These are phyloP conservation scores for Podila epigama DNA, from an alignment of 192 early-diverging fungal species.

Conservation along the genomic window DNA sequence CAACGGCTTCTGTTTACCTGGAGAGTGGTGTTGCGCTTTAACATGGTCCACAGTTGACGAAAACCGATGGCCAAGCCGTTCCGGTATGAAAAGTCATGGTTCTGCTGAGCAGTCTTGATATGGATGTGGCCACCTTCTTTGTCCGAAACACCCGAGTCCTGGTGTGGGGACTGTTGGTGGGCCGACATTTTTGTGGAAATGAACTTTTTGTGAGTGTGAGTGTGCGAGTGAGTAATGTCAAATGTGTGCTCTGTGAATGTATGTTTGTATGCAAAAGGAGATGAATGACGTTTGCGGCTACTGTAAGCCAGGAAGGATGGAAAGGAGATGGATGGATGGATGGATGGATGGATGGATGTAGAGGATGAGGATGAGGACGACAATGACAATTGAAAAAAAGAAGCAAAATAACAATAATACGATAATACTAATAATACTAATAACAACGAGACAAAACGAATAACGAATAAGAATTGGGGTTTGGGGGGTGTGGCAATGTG, in stretches of 20 bases:
- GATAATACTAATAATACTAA: too few species aligned
- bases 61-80: conserved; percentile 41
- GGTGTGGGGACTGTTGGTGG: background rate
- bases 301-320: too few species aligned
- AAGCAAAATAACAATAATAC: too few species aligned
- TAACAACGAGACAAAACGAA: too few species aligned
- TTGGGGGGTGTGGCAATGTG: too few species aligned
- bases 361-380: too few species aligned
- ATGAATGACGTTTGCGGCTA: too few species aligned
- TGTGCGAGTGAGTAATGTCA: background rate
- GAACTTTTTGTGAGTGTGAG: background rate
- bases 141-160: background rate
- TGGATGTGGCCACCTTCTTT: background rate
- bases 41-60: conserved; percentile 70
- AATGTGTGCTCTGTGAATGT: too few species aligned
- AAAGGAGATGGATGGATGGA: background rate
- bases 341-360: background rate
- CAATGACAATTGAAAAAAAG: too few species aligned
- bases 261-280: background rate
- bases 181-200: background rate
- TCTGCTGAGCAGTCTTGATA: background rate
- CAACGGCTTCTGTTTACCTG: too few species aligned
- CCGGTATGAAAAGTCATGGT: conserved; percentile 21
- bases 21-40: conserved; percentile 69
- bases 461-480: too few species aligned